These are phyloP conservation scores for Manihot esculenta DNA, from an alignment of 441 rosid genomes.

Conservation along the genomic window DNA sequence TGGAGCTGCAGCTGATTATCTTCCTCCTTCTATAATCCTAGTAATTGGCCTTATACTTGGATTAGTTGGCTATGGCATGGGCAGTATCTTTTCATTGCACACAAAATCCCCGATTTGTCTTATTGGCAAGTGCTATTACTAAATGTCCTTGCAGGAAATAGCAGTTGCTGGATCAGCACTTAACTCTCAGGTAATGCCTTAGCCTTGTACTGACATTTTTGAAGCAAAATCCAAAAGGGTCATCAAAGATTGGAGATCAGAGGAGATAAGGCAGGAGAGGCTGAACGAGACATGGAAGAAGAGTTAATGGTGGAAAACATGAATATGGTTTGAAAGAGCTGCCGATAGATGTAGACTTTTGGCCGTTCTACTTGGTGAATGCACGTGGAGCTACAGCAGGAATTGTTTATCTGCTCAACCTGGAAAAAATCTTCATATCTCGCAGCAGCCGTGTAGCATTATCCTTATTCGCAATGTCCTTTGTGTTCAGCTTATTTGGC, in stretches of 20 bases:
- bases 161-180: constrained; percentile 34
- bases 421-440: constrained; percentile 21
- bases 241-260: background rate
- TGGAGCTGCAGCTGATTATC: constrained; percentile 19
- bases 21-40: constrained; percentile 30
- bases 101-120: constrained; percentile 16
- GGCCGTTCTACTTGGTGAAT: constrained; percentile 31
- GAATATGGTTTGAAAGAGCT: constrained; percentile 12
- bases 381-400: constrained; percentile 31
- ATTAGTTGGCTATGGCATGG: constrained; percentile 34
- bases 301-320: background rate
- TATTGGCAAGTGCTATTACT: constrained; percentile 31
- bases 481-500: constrained; percentile 30
- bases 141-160: constrained; percentile 25
- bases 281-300: background rate
- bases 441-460: constrained; percentile 12
- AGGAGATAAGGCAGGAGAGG: background rate
- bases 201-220: background rate
- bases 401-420: constrained; percentile 29
- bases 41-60: constrained; percentile 29
- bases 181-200: background rate
- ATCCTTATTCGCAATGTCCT: constrained; percentile 24
- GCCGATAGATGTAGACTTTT: constrained; percentile 23
- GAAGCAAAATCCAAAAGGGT: background rate
- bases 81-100: constrained; percentile 27